Evolutionary conservation across 129 eudicot species (phyloP).

Genomic region (Calendula officinalis): DNA sequence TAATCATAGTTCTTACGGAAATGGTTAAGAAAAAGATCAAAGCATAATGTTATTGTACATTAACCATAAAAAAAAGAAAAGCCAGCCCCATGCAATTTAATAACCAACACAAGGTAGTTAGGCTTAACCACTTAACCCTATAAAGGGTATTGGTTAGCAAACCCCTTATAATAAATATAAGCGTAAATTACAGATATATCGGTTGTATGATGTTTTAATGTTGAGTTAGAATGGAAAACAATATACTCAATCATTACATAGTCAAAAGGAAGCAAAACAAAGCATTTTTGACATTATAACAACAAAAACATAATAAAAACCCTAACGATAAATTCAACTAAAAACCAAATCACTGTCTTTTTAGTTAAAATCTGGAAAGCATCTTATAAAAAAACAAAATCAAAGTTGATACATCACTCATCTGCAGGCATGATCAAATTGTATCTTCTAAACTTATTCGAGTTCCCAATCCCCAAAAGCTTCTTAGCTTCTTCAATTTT

Average conservation of each 20-base stretch:
- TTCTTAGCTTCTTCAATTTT: constrained; percentile 44
- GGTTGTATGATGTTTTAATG: not conserved
- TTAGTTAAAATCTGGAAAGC: constrained; percentile 13
- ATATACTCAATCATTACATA: constrained; percentile 2
- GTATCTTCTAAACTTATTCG: constrained; percentile 28
- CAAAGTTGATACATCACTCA: constrained; percentile 20
- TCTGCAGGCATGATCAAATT: constrained; percentile 35
- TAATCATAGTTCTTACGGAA: too few relatives aligned
- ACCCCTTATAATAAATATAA: too few relatives aligned
- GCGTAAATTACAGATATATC: not conserved
- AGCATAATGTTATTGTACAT: too few relatives aligned
- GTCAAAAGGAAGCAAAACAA: constrained; percentile 7
- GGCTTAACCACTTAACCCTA: too few relatives aligned
- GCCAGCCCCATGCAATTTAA: too few relatives aligned
- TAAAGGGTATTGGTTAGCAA: too few relatives aligned
- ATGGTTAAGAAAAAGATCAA: too few relatives aligned
- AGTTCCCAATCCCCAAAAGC: constrained; percentile 46
- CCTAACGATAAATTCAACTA: constrained; percentile 2
- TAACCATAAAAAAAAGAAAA: too few relatives aligned
- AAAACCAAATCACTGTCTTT: constrained; percentile 17
- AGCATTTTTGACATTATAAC: constrained; percentile 16
- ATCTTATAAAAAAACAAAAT: constrained; percentile 12
- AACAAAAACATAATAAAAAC: constrained; percentile 7
- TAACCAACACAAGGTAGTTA: too few relatives aligned
- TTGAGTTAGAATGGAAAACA: not conserved